Evolutionary conservation across 306 rosid species (phyloP), one percentile per base, ranked within the genome.

Genomic region (Fagus crenata): DNA sequence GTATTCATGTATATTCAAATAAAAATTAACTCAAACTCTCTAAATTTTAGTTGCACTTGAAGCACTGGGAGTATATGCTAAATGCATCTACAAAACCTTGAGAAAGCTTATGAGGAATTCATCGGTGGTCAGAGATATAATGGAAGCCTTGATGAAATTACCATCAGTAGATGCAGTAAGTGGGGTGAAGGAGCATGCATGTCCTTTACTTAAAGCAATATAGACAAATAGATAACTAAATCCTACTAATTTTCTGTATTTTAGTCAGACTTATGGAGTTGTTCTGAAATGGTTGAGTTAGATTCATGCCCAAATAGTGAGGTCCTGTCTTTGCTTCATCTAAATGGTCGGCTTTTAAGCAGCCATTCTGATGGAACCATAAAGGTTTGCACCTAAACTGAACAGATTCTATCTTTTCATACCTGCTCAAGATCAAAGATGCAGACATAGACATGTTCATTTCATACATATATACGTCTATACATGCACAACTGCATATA

Each of bases 351-450:
- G 15, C 83, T 94, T 78, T 61, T 92, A 73, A 92, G 96, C 85
- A 89, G 97, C 81, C 97, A 94, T 89, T 87, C 96, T 41, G 98
- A 94, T 81, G 98, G 98, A 86, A 90, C 91, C 77, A 87, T 95
- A 37, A 95, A 95, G 97, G 98, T 95, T 77, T 59, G 22, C 64
- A 49, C 81, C 59, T 77, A 75, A 84, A 42, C 73, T 67, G 33
- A 54, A 58, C 32, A 67, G 67, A 67, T 75, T 17, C 6, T 12
- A 17, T 41, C 59, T 2, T 8, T 64, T 41, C 46, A 35, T 69
- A 6, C 9, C 14, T 31, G 8, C 7, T 33, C 69, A 49, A 15
- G 31, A 15, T 6, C 12, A 55, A 15, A 2, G 15, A 49, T 49
- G 14, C 53, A 49, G 1, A 49, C 15, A 8, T 1, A 51, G 11